Evolutionary conservation across 108 stramenopile genomes (phyloP), one percentile per base, ranked within the genome.

Genomic region (Cylindrotheca closterium): DNA sequence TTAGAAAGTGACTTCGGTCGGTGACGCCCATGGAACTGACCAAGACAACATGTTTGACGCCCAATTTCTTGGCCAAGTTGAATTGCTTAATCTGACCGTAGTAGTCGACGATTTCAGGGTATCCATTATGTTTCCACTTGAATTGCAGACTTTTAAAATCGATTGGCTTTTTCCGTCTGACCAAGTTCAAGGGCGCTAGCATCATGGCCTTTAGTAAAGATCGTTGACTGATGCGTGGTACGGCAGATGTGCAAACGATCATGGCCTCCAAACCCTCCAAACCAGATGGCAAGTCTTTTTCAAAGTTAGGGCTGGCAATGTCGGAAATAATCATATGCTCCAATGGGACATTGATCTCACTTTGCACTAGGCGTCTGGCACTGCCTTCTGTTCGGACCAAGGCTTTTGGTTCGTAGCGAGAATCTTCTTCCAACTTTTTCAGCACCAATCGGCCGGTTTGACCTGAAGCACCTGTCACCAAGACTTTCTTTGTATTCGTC

Each of bases 21-120:
- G 89, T 88, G n/a, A 88, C 92, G 29, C 95, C 95, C 95, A 94
- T 94, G 67, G 81, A 83, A 30, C 81, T 71, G 0, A 81, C 68
- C 2, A 85, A 23, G 27, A 93, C 81, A 30, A 93, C 83, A 26
- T 90, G 87, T 33, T 85, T 85, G 29, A 93, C 80, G 18, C 89
- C 91, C n/a, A 87, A 51, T 42, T 68, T 76, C 67, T 89, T 85
- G 30, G 95, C 95, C 21, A 84, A 70, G 49, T 96, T 87, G 63
- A 94, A 84, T 59, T 93, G 95, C 24, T 80, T 81, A 58, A 81
- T 80, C 53, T 83, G 84, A 2, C 86, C 89, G 46, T 81, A 30
- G 58, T 82, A 91, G 58, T 91, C 89, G 28, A 91, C 89, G 52
- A 71, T 73, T 76, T 91, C 89, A 0, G 89, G 89, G 62, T 84